These are phyloP conservation scores for Paracoccidioides brasiliensis DNA, from an alignment of 2,329 filamentous ascomycete species.

Conservation along the genomic window DNA sequence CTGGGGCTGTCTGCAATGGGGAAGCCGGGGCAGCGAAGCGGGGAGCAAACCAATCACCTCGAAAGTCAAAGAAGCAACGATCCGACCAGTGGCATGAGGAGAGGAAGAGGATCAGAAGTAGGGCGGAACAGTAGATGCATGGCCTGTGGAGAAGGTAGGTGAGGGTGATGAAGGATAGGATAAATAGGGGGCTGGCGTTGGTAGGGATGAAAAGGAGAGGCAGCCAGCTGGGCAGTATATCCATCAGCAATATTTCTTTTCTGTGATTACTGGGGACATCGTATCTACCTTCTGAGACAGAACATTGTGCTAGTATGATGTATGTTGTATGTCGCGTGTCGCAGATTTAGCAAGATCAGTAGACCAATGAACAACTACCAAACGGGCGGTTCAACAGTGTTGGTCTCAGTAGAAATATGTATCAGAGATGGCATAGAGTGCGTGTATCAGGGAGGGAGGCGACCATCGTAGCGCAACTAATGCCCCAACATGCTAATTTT, in stretches of 20 bases:
- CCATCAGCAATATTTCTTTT: slow-evolving; percentile 3
- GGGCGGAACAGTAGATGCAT: slow-evolving; percentile 93
- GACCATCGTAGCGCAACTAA: neutral
- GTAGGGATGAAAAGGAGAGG: slow-evolving; percentile 80
- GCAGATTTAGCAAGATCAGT: neutral
- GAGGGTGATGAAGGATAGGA: slow-evolving; percentile 78
- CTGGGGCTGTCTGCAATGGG: neutral
- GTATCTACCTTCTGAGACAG: slow-evolving; percentile 48
- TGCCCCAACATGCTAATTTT: neutral
- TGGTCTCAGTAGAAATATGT: neutral
- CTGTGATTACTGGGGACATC: neutral
- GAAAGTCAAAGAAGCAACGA: slow-evolving; percentile 85
- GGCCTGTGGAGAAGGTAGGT: slow-evolving; percentile 94
- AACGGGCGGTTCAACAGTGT: neutral
- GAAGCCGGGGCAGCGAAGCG: slow-evolving; percentile 35
- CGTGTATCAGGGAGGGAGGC: neutral
- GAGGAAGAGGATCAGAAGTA: slow-evolving; percentile 87
- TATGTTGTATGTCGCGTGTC: neutral
- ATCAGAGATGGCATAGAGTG: neutral
- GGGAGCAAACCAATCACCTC: slow-evolving; percentile 87
- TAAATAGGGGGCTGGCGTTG: slow-evolving; percentile 72
- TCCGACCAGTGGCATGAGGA: slow-evolving; percentile 85
- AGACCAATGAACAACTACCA: neutral
- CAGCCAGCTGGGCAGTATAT: slow-evolving; percentile 50
- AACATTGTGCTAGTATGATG: slow-evolving; percentile 35